These are phyloP conservation scores for Leishmania turanica DNA, from an alignment of 208 protist species.

Conservation along the genomic window DNA sequence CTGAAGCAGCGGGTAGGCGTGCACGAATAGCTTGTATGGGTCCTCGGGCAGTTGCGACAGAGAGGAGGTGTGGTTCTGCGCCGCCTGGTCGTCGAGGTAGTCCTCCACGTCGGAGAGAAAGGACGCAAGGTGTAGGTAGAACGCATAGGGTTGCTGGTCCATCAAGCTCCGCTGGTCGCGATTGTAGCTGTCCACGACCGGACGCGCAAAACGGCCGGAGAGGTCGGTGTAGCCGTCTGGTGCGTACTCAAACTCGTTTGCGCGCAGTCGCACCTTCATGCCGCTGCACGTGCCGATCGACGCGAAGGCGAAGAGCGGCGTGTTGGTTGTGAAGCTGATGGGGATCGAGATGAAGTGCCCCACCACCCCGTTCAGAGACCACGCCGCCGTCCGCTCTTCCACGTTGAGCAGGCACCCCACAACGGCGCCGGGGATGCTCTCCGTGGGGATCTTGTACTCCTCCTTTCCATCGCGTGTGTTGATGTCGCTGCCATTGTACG, in stretches of 20 bases:
- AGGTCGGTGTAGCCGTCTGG: slow-evolving; percentile 88
- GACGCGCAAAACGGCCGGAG: slow-evolving; percentile 58
- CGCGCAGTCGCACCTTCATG: slow-evolving; percentile 70
- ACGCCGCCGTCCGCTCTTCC: slow-evolving; percentile 69
- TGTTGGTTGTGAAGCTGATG: slow-evolving; percentile 36
- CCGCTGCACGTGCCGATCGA: slow-evolving; percentile 85
- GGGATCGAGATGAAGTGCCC: slow-evolving; percentile 83
- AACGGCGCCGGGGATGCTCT: slow-evolving; percentile 53
- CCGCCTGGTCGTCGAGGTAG: slow-evolving; percentile 29
- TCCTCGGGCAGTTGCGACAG: slow-evolving; percentile 28
- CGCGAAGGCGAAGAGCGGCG: slow-evolving; percentile 73
- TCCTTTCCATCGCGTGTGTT: slow-evolving; percentile 66
- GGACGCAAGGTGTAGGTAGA: slow-evolving; percentile 83
- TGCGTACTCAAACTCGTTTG: slow-evolving; percentile 79
- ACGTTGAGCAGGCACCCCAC: slow-evolving; percentile 89
- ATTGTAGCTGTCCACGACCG: slow-evolving; percentile 55
- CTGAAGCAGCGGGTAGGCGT: slow-evolving; percentile 59
- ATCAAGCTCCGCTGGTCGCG: slow-evolving; percentile 44
- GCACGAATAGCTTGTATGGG: slow-evolving; percentile 38
- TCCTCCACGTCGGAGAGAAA: slow-evolving; percentile 83
- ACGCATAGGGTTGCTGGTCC: slow-evolving; percentile 55
- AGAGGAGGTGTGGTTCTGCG: slow-evolving; percentile 22
- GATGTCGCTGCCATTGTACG: slow-evolving; percentile 82
- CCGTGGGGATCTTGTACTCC: slow-evolving; percentile 77
- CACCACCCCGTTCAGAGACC: slow-evolving; percentile 83